Percentiles rank a stretch among this genome's conserved stretches.
These are phyloP conservation scores for Malus asiatica DNA, from an alignment of 306 rosid species.

Conservation along the genomic window DNA sequence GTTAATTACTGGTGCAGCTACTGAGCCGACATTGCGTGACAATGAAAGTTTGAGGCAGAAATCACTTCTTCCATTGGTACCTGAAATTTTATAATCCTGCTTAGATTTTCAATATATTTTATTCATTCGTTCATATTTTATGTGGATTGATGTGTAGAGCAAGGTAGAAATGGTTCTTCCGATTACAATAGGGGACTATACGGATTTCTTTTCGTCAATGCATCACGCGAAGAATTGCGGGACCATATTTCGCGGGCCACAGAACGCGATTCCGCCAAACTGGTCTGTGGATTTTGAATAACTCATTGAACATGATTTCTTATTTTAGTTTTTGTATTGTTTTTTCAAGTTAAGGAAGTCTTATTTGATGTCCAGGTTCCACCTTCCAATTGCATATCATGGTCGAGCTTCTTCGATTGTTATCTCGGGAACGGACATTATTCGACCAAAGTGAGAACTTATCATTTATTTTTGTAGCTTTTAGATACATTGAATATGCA, in stretches of 20 bases:
- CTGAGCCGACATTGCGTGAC: constrained; percentile 74
- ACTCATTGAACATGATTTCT: not conserved
- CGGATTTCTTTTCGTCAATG: constrained; percentile 79
- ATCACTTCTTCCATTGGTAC: constrained; percentile 69
- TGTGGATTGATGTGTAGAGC: constrained; percentile 39
- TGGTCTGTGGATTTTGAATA: constrained; percentile 37
- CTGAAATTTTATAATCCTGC: constrained; percentile 2
- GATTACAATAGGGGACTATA: constrained; percentile 74
- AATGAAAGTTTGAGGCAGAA: constrained; percentile 57
- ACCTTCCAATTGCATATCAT: constrained; percentile 89
- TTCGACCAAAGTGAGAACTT: constrained; percentile 67
- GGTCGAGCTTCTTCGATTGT: constrained; percentile 95
- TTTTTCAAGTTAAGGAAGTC: not conserved
- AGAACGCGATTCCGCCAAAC: constrained; percentile 53
- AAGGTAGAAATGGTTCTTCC: constrained; percentile 74
- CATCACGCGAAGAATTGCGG: constrained; percentile 89
- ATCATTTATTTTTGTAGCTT: not conserved
- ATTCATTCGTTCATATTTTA: not conserved
- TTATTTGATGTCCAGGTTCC: constrained; percentile 49
- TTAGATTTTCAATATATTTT: not conserved
- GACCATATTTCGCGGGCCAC: constrained; percentile 69
- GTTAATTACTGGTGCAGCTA: constrained; percentile 42
- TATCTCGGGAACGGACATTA: constrained; percentile 73
- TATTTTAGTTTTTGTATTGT: not conserved
- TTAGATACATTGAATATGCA: not conserved